phyloP scores from a whole-genome alignment of 441 rosid species.

The Rhodomyrtus psidioides region DNA sequence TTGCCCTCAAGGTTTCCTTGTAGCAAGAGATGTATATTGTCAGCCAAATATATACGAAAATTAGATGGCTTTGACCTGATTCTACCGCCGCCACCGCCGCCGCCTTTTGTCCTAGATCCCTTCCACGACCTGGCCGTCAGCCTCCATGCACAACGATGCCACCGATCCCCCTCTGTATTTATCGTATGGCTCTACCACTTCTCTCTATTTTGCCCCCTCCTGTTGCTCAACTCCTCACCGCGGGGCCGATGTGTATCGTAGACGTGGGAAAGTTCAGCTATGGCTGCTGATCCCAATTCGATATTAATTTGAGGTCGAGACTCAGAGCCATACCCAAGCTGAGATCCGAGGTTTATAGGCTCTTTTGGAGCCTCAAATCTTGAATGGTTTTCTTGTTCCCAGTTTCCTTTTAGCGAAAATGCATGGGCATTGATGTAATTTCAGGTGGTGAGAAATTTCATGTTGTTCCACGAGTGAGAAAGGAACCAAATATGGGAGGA shows the following conservation, averaged over 20 bases:
- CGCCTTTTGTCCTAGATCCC: neutral
- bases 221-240: neutral
- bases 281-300: neutral
- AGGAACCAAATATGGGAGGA: conserved; percentile 1
- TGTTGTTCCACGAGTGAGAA: conserved; percentile 10
- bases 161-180: neutral
- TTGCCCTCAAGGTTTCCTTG: neutral
- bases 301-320: neutral
- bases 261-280: neutral
- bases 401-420: neutral
- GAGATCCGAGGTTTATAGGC: neutral
- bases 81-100: no score
- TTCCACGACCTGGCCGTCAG: neutral
- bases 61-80: neutral
- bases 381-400: neutral
- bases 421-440: neutral
- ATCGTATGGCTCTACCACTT: neutral
- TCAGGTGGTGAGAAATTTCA: neutral
- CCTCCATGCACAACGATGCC: neutral
- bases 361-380: neutral
- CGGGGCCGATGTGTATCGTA: neutral
- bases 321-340: neutral
- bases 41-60: neutral
- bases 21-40: neutral
- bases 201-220: neutral